Evolutionary conservation across 768 basidiomycete species (phyloP).

Genomic region (Mycena indigotica): DNA sequence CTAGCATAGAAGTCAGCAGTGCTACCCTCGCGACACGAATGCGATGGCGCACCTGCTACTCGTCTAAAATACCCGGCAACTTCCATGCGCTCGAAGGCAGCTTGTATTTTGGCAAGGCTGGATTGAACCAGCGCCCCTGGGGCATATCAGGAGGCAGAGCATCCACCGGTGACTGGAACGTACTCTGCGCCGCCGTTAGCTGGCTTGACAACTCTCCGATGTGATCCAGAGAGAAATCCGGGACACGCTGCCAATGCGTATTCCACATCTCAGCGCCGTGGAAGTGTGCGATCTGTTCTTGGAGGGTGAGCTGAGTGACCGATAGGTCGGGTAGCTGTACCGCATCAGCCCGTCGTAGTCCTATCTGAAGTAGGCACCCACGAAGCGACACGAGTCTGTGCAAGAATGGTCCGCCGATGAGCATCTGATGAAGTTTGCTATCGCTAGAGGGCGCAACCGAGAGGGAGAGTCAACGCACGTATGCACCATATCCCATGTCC

Average conservation of each 20-base stretch:
- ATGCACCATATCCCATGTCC: slow-evolving; percentile 12
- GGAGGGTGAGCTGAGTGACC: not conserved
- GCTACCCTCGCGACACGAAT: not conserved
- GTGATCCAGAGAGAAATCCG: not conserved
- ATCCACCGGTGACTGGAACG: not conserved
- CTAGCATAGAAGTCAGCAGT: not conserved
- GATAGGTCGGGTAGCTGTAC: not conserved
- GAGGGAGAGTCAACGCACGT: not conserved
- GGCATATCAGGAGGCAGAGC: not conserved
- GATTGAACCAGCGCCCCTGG: slow-evolving; percentile 5
- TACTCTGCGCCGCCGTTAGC: slow-evolving; percentile 7
- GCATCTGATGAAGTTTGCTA: slow-evolving; percentile 6
- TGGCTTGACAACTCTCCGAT: not conserved
- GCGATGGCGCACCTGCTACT: slow-evolving; percentile 4
- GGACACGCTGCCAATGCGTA: slow-evolving; percentile 4
- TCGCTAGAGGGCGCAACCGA: no score
- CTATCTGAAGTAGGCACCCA: no score
- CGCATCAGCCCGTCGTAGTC: not conserved
- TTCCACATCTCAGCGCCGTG: slow-evolving; percentile 17
- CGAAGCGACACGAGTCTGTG: not conserved
- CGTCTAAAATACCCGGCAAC: slow-evolving; percentile 14
- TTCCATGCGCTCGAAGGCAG: slow-evolving; percentile 14
- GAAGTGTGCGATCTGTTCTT: slow-evolving; percentile 15
- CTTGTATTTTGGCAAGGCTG: slow-evolving; percentile 5
- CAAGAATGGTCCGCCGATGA: not conserved